These are phyloP conservation scores for Drechslerella stenobrocha DNA, from an alignment of 2,329 filamentous ascomycete species.

Conservation along the genomic window DNA sequence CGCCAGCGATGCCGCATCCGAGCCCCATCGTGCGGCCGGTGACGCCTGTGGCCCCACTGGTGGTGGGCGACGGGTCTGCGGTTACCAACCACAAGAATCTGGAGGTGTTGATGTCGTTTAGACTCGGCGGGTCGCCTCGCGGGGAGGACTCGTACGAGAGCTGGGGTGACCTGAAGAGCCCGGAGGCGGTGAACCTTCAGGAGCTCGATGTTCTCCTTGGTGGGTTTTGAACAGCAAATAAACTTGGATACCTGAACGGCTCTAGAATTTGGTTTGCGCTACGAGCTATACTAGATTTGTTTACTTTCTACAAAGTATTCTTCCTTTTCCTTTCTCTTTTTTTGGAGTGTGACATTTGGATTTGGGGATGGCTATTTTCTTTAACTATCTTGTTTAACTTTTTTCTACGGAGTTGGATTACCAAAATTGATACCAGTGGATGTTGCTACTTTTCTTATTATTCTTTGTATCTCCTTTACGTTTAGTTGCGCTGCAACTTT, in stretches of 20 bases:
- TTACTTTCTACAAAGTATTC: slow-evolving; percentile 2
- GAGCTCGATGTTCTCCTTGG: slow-evolving; percentile 88
- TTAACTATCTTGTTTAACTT: slow-evolving; percentile 4
- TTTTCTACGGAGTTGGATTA: slow-evolving; percentile 42
- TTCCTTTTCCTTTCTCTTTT: slow-evolving; percentile 8
- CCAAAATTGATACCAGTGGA: slow-evolving; percentile 48
- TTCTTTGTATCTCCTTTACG: slow-evolving; percentile 18
- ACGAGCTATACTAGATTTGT: not conserved
- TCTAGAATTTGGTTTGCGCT: not conserved
- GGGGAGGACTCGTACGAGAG: slow-evolving; percentile 60
- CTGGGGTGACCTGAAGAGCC: slow-evolving; percentile 65
- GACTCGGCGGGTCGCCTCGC: slow-evolving; percentile 14
- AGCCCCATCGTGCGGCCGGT: slow-evolving; percentile 41
- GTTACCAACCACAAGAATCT: slow-evolving; percentile 28
- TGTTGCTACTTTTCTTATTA: slow-evolving; percentile 15
- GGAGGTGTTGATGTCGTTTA: slow-evolving; percentile 52
- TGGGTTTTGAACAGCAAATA: slow-evolving; percentile 30
- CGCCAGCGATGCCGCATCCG: slow-evolving; percentile 48
- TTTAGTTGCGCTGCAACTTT: slow-evolving; percentile 16
- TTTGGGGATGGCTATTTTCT: slow-evolving; percentile 10
- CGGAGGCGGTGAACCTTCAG: slow-evolving; percentile 87
- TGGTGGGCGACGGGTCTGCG: not conserved
- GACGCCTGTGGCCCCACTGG: slow-evolving; percentile 33
- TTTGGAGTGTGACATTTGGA: slow-evolving; percentile 41
- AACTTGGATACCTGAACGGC: not conserved